These are phyloP conservation scores for Raddia distichophylla DNA, from an alignment of 176 grass and related monocot species.

Conservation along the genomic window DNA sequence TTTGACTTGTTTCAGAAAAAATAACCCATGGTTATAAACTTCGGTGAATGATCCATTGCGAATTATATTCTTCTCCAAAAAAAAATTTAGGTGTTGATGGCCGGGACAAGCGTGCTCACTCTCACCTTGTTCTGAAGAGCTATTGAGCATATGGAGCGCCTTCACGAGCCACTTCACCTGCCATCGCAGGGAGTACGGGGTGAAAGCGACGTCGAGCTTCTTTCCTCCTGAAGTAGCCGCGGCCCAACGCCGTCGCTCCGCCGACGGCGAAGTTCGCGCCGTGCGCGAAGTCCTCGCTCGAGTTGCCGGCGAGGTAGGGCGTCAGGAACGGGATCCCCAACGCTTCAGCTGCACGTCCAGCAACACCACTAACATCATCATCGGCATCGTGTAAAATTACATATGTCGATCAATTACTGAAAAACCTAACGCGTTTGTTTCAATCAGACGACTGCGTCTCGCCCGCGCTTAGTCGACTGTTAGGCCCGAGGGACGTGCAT, in stretches of 20 bases:
- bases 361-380: not conserved
- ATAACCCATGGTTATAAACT: too few relatives aligned
- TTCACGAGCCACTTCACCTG: constrained; percentile 56
- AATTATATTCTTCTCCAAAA: too few relatives aligned
- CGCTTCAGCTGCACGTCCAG: constrained; percentile 41
- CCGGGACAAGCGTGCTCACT: not conserved
- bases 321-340: constrained; percentile 49
- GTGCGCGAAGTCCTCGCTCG: constrained; percentile 41
- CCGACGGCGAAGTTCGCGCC: constrained; percentile 70
- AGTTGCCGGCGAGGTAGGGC: constrained; percentile 64
- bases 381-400: too few relatives aligned
- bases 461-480: too few relatives aligned
- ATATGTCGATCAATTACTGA: too few relatives aligned
- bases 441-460: too few relatives aligned
- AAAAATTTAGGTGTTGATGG: not conserved
- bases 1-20: not conserved
- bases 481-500: too few relatives aligned
- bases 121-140: constrained; percentile 27
- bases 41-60: too few relatives aligned
- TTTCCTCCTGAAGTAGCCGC: constrained; percentile 51
- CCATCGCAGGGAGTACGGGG: constrained; percentile 45
- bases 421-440: too few relatives aligned
- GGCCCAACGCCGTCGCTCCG: constrained; percentile 61
- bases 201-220: constrained; percentile 46
- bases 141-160: constrained; percentile 30